Evolutionary conservation across 140 eudicot species (phyloP), one percentile per base, ranked within the genome.

Genomic region (Stevia rebaudiana): DNA sequence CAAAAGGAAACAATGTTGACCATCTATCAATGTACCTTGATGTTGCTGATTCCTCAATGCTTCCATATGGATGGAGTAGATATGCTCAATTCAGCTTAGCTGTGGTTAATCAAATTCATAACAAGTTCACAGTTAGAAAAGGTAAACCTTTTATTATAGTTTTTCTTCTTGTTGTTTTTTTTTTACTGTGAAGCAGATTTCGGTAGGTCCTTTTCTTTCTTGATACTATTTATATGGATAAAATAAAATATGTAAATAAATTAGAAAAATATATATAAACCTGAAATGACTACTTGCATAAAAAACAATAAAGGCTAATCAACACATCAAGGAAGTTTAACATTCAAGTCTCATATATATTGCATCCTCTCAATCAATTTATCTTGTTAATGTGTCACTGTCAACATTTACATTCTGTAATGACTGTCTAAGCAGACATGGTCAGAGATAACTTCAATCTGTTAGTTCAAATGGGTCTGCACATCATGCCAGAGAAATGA

Each of bases 1-100:
- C 88, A 0, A 90, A 86, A 63, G 97, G 95, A 44, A 90, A 90
- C 76, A 90, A 86, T 75, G 94, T 72, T 68, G 97, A 84, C 63
- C 77, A 76, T 76, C 72, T 90, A 70, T 90, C 97, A 16, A 76
- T 86, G 94, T 86, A 84, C 73, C 79, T 90, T 54, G 97, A 86
- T 77, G 97, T 90, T 67, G 97, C 95, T 2, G 97, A 90, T 71
- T 80, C 94, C 1, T 22, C 81, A 11, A 48, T 84, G 23, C 61
- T 86, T 42, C 94, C 97, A 4, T 80, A 78, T 80, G 97, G 95
- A n/a, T 90, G 95, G 95, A 86, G 84, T 68, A 90, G 90, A 84
- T 79, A 72, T 68, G 90, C 95, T 19, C 90, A 87, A 19, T 90
- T 90, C 70, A 90, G 90, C 76, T 82, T 90, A 68, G 74, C 86